Conservation (phyloP, 305 asterid genomes). For the Rubia tinctorum region DNA sequence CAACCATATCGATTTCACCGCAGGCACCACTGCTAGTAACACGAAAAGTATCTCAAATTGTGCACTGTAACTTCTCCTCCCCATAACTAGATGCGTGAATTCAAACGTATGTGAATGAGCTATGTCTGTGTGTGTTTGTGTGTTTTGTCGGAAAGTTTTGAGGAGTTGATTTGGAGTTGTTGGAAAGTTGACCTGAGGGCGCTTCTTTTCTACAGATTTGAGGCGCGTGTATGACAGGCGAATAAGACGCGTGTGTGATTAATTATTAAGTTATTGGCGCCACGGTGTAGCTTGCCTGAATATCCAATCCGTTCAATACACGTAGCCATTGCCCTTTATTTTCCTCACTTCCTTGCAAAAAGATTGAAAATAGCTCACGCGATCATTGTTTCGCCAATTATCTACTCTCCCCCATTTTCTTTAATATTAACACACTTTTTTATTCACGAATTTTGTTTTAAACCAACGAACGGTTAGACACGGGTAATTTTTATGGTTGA, state of each 20-base stretch:
- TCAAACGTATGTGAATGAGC: background rate
- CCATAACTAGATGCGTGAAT: background rate
- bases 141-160: background rate
- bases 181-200: background rate
- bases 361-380: background rate
- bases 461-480: too few relatives aligned
- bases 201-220: background rate
- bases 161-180: background rate
- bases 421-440: too few relatives aligned
- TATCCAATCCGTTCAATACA: background rate
- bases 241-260: background rate
- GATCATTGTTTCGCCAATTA: background rate
- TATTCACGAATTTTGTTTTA: too few relatives aligned
- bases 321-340: background rate
- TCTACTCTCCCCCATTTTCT: too few relatives aligned
- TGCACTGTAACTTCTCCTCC: constrained; percentile 1
- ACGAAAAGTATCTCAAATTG: constrained; percentile 25
- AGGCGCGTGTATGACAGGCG: background rate
- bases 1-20: constrained; percentile 59
- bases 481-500: too few relatives aligned
- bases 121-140: background rate
- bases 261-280: background rate
- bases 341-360: background rate
- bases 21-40: constrained; percentile 33
- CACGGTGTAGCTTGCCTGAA: background rate